Conservation (phyloP, 306 rosid genomes). For the Sphenostylis stenocarpa region DNA sequence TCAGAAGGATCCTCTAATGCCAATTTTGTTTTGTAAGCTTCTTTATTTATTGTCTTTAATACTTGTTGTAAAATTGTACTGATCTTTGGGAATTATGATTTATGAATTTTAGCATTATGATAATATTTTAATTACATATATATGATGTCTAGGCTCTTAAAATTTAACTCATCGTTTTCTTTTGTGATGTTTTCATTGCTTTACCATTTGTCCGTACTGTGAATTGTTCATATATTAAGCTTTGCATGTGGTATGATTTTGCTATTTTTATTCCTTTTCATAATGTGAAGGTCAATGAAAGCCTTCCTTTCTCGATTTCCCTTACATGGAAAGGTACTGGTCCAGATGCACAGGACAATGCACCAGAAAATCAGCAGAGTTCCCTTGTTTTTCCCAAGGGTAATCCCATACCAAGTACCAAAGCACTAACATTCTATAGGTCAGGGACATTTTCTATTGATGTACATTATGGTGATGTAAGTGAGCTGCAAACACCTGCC, state of each 20-base stretch:
- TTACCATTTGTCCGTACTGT: background rate
- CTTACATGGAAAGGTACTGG: constrained; percentile 87
- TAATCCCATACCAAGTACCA: constrained; percentile 72
- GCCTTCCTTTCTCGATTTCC: constrained; percentile 74
- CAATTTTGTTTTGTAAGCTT: background rate
- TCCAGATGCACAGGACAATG: constrained; percentile 68
- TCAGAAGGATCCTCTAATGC: background rate
- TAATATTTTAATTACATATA: background rate
- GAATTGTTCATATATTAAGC: background rate
- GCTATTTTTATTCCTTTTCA: background rate
- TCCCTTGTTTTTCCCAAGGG: constrained; percentile 82
- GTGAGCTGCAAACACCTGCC: constrained; percentile 61
- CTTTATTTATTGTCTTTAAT: background rate
- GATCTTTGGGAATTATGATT: background rate
- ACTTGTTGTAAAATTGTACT: background rate
- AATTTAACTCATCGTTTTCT: background rate
- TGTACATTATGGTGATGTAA: constrained; percentile 58
- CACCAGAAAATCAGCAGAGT: constrained; percentile 54
- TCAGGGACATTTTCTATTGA: constrained; percentile 82
- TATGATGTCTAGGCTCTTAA: background rate
- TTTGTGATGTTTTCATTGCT: background rate
- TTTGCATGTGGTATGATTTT: background rate
- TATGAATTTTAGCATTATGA: background rate
- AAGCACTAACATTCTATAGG: constrained; percentile 83
- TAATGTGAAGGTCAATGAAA: constrained; percentile 75